Evolutionary conservation across 2,329 filamentous ascomycete genomes (phyloP).

Genomic region (Alternaria infectoria): DNA sequence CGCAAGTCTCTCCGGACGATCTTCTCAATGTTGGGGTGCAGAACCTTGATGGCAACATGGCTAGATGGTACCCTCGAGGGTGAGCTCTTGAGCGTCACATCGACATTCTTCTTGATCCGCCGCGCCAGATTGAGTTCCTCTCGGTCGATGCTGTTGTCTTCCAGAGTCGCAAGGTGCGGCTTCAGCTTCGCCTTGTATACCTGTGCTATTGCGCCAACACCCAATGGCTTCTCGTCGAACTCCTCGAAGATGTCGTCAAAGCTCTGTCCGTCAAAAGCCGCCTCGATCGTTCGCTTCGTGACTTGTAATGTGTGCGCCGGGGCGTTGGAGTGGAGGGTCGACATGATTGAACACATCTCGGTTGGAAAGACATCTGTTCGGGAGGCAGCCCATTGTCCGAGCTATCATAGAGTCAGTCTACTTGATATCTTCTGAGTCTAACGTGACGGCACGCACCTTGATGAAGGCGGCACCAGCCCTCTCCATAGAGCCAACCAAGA

Average conservation of each 20-base stretch:
- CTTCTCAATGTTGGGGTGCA: slow-evolving; percentile 89
- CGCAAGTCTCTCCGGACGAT: slow-evolving; percentile 87
- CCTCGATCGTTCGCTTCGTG: slow-evolving; percentile 79
- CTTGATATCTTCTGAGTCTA: neutral
- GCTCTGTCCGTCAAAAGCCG: slow-evolving; percentile 77
- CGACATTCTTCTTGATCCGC: slow-evolving; percentile 80
- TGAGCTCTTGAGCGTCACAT: slow-evolving; percentile 83
- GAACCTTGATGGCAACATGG: slow-evolving; percentile 94
- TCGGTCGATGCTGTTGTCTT: slow-evolving; percentile 60
- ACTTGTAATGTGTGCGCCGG: slow-evolving; percentile 84
- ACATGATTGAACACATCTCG: slow-evolving; percentile 92
- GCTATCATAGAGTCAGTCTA: slow-evolving; percentile 55
- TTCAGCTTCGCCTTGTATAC: slow-evolving; percentile 96
- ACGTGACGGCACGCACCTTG: slow-evolving; percentile 65
- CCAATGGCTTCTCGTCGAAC: slow-evolving; percentile 86
- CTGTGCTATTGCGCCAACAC: slow-evolving; percentile 95
- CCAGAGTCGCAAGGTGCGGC: slow-evolving; percentile 72
- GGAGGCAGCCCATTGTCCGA: slow-evolving; percentile 98
- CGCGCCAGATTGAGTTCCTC: slow-evolving; percentile 66
- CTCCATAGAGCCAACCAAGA: slow-evolving; percentile 89
- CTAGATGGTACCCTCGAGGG: slow-evolving; percentile 85
- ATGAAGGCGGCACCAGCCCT: slow-evolving; percentile 94
- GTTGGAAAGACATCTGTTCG: slow-evolving; percentile 94
- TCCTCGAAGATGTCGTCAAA: slow-evolving; percentile 97
- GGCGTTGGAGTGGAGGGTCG: slow-evolving; percentile 90